Base-by-base conservation (phyloP, 441 rosid genomes). In the Brassica hybrid region DNA sequence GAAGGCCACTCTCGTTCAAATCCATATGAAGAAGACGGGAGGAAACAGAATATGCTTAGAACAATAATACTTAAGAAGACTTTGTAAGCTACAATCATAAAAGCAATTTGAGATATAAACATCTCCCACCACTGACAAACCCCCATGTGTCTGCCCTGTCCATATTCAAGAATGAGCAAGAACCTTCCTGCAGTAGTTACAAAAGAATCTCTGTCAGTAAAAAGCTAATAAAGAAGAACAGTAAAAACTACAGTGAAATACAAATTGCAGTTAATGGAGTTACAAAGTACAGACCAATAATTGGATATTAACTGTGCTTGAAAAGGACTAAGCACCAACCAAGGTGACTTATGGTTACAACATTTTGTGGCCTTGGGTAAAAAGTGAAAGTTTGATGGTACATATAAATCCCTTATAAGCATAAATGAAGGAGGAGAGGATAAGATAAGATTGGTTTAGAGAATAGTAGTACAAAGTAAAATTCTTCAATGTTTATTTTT, bases 141-240 rank as follows among this genome's bases (percentile, higher is more conserved):
- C 99, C 99, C 21, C 93, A 91, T 27, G 93, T 92, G 79, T 91
- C 99, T 52, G 87, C 85, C 68, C 99, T 83, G 86, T 92, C 97
- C 94, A 93, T 94, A 81, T 85, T 63, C 50, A 74, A 79, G 73
- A 60, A 65, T 23, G 69, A 41, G 52, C 48, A 69, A 75, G 59
- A 69, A 50, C 58, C 74, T 65, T 73, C 58, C 79, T 71, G 78
- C 75, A 71, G 45, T 4, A 63, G 56, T 66, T 34, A 54, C n/a
- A 59, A 58, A 54, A 50, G 18, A 52, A 17, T 6, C 32, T 23
- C 6, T 8, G 69, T 79, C 36, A 74, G 67, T 59, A 7, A 76
- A 27, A 4, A 16, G 45, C 52, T 57, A 5, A 65, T 45, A 21
- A 76, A 70, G 75, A 71, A 25, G 64, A 54, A 17, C 67, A 65